Base-by-base conservation (phyloP, 768 basidiomycete genomes). In the Dictyophora rubrovolvata region DNA sequence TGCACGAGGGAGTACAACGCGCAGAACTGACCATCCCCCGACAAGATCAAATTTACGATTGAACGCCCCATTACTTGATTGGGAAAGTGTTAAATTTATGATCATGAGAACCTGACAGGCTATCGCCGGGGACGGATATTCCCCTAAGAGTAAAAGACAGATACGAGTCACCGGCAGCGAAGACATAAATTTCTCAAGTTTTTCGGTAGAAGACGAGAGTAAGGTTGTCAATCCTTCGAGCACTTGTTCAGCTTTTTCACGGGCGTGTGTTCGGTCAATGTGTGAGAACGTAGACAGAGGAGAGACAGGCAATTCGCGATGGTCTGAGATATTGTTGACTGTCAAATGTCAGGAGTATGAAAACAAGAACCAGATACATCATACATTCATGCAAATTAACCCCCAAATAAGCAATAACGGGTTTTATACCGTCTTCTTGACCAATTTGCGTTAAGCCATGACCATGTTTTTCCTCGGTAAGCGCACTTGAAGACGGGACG, bases 401-500 rank as follows among this genome's bases (percentile, higher is more conserved):
- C 1, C 90, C 88, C 8, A 95, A 73, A 68, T 89, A 95, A 0
- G 91, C 86, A 4, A 92, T 82, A 1, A 93, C 71, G 0, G 94
- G 93, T 66, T 93, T 95, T 65, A 95, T 86, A 0, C 79, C 75
- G 52, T 86, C 85, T 46, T 81, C 78, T 2, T 42, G 2, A 42
- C 10, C 11, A 42, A 12, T n/a, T 14, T 42, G 12, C 2, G n/a
- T 42, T 42, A n/a, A 42, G n/a, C n/a, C 42, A 14, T 42, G 42
- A 42, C 42, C 42, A 14, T 42, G 42, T 42, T n/a, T 42, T 42
- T n/a, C 42, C 11, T 42, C 42, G n/a, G 42, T n/a, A 42, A 42
- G 12, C n/a, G 42, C n/a, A 5, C 42, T 42, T 4, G 42, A 42
- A 42, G 42, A 42, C 4, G 42, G n/a, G 10, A 42, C 12, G 11